Base-by-base conservation (phyloP, 108 stramenopile genomes). In the Pseudonitzschia multistriata region DNA sequence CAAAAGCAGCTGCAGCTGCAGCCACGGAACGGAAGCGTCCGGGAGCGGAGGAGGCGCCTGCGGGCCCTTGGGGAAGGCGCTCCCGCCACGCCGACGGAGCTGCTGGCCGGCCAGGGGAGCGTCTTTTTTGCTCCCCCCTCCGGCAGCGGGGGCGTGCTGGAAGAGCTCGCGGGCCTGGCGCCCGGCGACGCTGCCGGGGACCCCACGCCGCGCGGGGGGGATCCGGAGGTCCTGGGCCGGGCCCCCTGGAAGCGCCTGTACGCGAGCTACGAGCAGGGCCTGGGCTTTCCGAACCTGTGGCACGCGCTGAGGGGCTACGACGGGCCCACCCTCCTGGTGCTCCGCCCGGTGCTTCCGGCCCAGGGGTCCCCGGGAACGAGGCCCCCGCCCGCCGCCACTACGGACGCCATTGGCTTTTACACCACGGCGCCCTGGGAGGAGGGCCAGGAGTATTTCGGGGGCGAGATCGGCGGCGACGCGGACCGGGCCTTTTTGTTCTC, bases 341-440 rank as follows among this genome's bases (percentile, higher is more conserved):
- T 72, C 3, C 76, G 81, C 11, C 77, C 74, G 2, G n/a, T 49
- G 8, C 83, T 81, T 6, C 74, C 66, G 17, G 22, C 48, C 29
- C 62, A 48, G 19, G 35, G 71, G 33, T 45, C 4, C 15, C 24
- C 7, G 57, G 15, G 17, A 2, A 11, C 24, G 17, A 10, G 13
- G 7, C 64, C 17, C 68, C 52, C 7, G 82, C 80, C 5, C 71
- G 74, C n/a, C n/a, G n/a, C n/a, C n/a, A n/a, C n/a, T n/a, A n/a
- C n/a, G n/a, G n/a, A n/a, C n/a, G n/a, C n/a, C 25, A 62, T 88
- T 39, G 87, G 84, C 2, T 83, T 81, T 69, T 85, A 76, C 52
- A 81, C 82, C 1, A 73, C 81, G 5, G 74, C 80, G 4, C 63
- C 80, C 3, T 88, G 87, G 87, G 71, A 59, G 7, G 79, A 84